Base-by-base conservation (phyloP, 257 asterid species). In the Scutellaria baicalensis region DNA sequence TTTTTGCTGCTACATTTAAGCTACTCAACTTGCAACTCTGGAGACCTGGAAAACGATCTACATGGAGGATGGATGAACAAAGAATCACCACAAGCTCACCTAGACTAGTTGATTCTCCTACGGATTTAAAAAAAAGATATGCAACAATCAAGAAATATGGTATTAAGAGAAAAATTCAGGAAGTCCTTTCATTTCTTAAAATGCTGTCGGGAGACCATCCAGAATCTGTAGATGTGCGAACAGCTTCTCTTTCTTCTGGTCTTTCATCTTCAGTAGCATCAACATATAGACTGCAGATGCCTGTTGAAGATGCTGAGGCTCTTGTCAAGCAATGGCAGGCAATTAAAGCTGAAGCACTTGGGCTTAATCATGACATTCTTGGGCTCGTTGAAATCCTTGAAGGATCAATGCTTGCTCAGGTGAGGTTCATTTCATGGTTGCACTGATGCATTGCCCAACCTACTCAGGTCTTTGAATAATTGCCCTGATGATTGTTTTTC, bases 331-430 rank as follows among this genome's bases (percentile, higher is more conserved):
- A 65, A 77, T 94, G 99, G 99, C 97, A 94, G 76, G 83, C 68
- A 79, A 78, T 80, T 35, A 91, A 94, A 84, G 93, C 97, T 21
- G 95, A 84, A 60, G 97, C 99, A 44, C 93, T 94, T 66, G 99
- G 99, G 57, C 89, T 95, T 70, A 80, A 85, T 73, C 92, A 94
- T 76, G 78, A 94, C 66, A 72, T 84, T 75, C 64, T 61, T 59
- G 83, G 87, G 64, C 93, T 94, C 60, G 71, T 72, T 70, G 95
- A 89, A 57, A 78, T 91, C 62, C 97, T 94, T 73, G 97, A 91
- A 56, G 99, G 93, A 81, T 69, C 95, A 33, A 89, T 94, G 99
- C 97, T 94, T 77, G 77, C 27, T 75, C 97, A 91, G 95, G 99
- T 94, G 80, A 80, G 82, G 67, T 79, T 58, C 74, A 68, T 66